phyloP scores from a whole-genome alignment of 192 early-diverging fungal genomes.

The Coemansia sp. region DNA sequence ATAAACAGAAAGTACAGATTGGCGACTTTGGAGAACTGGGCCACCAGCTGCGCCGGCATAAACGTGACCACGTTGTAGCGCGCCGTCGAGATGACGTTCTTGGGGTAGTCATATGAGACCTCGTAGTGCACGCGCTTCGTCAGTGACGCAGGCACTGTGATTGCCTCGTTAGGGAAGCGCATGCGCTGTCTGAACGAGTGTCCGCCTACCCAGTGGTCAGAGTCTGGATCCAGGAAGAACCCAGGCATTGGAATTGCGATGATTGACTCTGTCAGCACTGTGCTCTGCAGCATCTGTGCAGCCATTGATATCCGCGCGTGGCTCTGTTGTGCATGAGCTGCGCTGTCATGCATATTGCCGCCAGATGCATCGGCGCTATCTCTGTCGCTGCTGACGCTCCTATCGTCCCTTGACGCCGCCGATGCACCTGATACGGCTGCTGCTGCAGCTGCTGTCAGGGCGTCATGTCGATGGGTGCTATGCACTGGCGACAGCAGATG shows the following conservation, averaged over 20 bases:
- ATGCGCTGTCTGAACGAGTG: constrained; percentile 51
- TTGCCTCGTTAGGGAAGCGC: constrained; percentile 42
- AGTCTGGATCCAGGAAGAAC: constrained; percentile 46
- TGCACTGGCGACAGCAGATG: constrained; percentile 12
- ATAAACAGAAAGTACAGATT: constrained; percentile 95
- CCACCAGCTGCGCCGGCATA: constrained; percentile 91
- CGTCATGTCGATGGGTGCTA: not conserved
- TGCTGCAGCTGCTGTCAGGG: not conserved
- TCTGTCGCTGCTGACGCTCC: not conserved
- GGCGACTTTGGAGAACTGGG: constrained; percentile 93
- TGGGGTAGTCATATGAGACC: constrained; percentile 55
- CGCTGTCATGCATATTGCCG: not conserved
- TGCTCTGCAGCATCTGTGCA: constrained; percentile 2
- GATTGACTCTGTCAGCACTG: constrained; percentile 14
- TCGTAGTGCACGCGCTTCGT: constrained; percentile 57
- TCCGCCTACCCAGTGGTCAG: constrained; percentile 52
- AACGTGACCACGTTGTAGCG: constrained; percentile 88
- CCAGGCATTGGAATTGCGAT: constrained; percentile 54
- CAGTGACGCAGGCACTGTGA: constrained; percentile 53
- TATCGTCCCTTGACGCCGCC: not conserved
- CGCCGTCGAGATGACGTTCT: constrained; percentile 64
- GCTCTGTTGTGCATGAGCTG: not conserved
- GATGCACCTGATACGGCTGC: no score
- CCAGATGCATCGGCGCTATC: not conserved
- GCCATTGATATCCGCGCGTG: not conserved